Base-by-base conservation (phyloP, 2,329 filamentous ascomycete species). In the Paraphoma sp. region DNA sequence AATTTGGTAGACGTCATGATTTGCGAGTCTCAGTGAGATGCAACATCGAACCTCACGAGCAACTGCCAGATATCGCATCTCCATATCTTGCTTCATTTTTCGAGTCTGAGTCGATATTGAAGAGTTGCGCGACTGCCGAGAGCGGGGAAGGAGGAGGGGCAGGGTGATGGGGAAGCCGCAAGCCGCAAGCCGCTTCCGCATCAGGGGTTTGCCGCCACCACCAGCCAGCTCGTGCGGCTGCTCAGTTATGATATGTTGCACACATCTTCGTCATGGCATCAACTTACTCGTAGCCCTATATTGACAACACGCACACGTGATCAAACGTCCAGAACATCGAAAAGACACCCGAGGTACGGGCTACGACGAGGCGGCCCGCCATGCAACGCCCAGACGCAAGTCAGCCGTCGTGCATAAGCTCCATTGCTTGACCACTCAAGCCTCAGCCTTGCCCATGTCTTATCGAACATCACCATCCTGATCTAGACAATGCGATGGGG, bases 391-490 rank as follows among this genome's bases (percentile, higher is more conserved):
- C 18, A 11, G 10, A 65, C 63, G 63, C 57, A 63, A 58, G 63
- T 66, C 59, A 66, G 61, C 60, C 59, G 30, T 53, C 52, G 48
- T 50, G 56, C 56, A 63, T 59, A 57, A 52, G 57, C 52, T 59
- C 60, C 44, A 46, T 56, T 54, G 59, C 56, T 56, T 62, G 51
- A 48, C 63, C 61, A 64, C 51, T 60, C 57, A 64, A 66, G 62
- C 62, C 51, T 47, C 46, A n/a, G 29, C 17, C 12, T 47, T 11
- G 16, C n/a, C 6, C 40, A 38, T 33, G 28, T 18, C 43, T 51
- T 42, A 51, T 52, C 53, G 52, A 53, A 51, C 43, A 33, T 40
- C 40, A 48, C 33, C 17, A 54, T 17, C 49, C 50, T 29, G 29
- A 48, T 45, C 29, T 8, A 28, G 48, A 29, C 41, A 49, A 58